These are phyloP conservation scores for Trichoderma endophyticum DNA, from an alignment of 2,329 filamentous ascomycete species.

Conservation along the genomic window DNA sequence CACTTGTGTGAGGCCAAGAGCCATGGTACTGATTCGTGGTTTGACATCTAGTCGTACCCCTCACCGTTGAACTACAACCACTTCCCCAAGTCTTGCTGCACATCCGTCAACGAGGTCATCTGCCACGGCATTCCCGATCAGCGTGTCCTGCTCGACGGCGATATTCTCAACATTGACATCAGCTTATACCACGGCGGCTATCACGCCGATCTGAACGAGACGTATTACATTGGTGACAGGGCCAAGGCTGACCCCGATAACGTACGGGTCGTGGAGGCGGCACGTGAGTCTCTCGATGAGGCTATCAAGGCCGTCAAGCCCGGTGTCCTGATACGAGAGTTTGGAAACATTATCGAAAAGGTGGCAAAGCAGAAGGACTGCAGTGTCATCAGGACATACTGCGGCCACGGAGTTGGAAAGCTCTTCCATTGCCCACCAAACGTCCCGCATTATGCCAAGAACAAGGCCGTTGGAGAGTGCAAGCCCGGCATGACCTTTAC, in stretches of 20 bases:
- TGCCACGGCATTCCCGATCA: slow-evolving; percentile 98
- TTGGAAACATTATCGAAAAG: slow-evolving; percentile 93
- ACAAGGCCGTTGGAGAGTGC: slow-evolving; percentile 91
- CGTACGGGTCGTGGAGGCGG: slow-evolving; percentile 85
- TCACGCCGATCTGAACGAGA: slow-evolving; percentile 96
- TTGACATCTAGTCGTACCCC: slow-evolving; percentile 70
- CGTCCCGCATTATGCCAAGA: slow-evolving; percentile 96
- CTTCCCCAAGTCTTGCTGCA: slow-evolving; percentile 98
- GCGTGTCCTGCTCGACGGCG: slow-evolving; percentile 80
- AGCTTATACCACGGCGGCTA: slow-evolving; percentile 92
- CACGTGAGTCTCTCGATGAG: slow-evolving; percentile 84
- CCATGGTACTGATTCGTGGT: slow-evolving; percentile 15
- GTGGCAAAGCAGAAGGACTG: slow-evolving; percentile 81
- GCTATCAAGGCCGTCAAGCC: slow-evolving; percentile 91
- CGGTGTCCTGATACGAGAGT: slow-evolving; percentile 86
- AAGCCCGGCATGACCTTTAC: slow-evolving; percentile 99
- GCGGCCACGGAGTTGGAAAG: slow-evolving; percentile 90
- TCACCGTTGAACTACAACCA: slow-evolving; percentile 93
- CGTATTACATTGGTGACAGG: slow-evolving; percentile 93
- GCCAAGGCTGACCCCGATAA: slow-evolving; percentile 79
- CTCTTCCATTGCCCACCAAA: slow-evolving; percentile 93
- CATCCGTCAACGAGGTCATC: slow-evolving; percentile 93
- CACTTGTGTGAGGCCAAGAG: too few relatives aligned
- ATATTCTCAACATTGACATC: slow-evolving; percentile 96
- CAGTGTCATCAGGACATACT: slow-evolving; percentile 93